Conservation (phyloP, 2,329 filamentous ascomycete species). For the Ophiostoma triangulosporum region DNA sequence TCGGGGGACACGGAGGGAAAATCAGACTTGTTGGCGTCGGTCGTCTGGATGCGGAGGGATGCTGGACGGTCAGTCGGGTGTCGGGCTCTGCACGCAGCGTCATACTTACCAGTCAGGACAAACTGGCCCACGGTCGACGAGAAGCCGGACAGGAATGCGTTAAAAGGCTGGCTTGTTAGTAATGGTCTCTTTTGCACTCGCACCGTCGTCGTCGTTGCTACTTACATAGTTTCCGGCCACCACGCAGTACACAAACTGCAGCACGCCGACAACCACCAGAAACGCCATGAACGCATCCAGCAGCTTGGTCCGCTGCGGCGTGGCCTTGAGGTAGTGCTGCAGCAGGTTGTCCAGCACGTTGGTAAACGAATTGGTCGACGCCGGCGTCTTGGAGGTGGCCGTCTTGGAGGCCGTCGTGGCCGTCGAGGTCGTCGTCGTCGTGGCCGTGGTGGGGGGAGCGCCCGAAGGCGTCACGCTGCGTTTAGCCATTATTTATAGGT, state of each 20-base stretch:
- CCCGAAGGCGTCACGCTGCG: conserved; percentile 7
- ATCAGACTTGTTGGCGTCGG: conserved; percentile 63
- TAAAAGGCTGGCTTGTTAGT: conserved; percentile 64
- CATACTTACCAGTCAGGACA: conserved; percentile 69
- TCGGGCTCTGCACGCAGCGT: neutral
- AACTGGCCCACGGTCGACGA: conserved; percentile 92
- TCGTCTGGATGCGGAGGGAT: conserved; percentile 82
- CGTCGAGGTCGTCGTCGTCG: neutral
- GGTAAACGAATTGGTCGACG: conserved; percentile 18
- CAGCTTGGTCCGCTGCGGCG: conserved; percentile 82
- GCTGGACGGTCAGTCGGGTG: conserved; percentile 26
- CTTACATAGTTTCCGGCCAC: conserved; percentile 88
- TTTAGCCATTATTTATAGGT: conserved; percentile 2
- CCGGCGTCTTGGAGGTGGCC: neutral
- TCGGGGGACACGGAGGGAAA: conserved; percentile 68
- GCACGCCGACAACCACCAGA: conserved; percentile 66
- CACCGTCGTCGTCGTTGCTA: no score
- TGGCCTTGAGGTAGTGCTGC: conserved; percentile 65
- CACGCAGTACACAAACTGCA: conserved; percentile 91
- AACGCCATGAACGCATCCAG: conserved; percentile 86
- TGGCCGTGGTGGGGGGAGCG: conserved; percentile 1
- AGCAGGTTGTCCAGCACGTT: conserved; percentile 58
- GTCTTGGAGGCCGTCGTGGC: neutral
- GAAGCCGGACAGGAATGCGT: conserved; percentile 94
- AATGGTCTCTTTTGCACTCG: conserved; percentile 6